phyloP scores from a whole-genome alignment of 495 filamentous ascomycete species.

The Pyrenula massariospora region DNA sequence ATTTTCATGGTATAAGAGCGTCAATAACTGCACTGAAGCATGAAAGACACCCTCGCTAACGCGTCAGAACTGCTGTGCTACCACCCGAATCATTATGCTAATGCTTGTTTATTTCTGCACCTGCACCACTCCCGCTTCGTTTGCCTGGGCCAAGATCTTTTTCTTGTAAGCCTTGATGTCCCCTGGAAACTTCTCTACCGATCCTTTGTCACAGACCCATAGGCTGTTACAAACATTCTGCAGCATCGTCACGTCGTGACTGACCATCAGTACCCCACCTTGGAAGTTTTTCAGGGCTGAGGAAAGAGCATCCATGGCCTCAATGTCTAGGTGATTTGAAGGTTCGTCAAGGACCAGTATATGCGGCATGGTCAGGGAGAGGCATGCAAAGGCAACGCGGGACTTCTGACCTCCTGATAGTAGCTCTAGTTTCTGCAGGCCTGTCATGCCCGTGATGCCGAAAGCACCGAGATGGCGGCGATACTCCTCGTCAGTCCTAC shows the following conservation, averaged over 20 bases:
- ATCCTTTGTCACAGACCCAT: conserved; percentile 94
- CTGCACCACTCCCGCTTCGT: conserved; percentile 71
- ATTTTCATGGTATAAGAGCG: too few species aligned
- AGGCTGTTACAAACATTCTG: conserved; percentile 87
- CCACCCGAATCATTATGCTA: too few species aligned
- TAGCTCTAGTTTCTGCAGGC: conserved; percentile 89
- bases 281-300: conserved; percentile 76
- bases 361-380: conserved; percentile 86
- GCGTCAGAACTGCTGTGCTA: too few species aligned
- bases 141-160: conserved; percentile 82
- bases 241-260: conserved; percentile 97
- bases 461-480: conserved; percentile 91
- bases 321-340: conserved; percentile 97
- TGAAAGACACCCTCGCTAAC: too few species aligned
- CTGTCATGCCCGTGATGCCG: conserved; percentile 95
- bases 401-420: conserved; percentile 98
- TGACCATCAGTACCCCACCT: conserved; percentile 96
- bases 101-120: neutral
- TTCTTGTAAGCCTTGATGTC: conserved; percentile 97
- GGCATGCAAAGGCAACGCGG: conserved; percentile 89
- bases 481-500: conserved; percentile 92
- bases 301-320: conserved; percentile 94
- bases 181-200: conserved; percentile 91
- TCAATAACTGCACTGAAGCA: too few species aligned
- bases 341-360: conserved; percentile 98